Base-by-base conservation (phyloP, 768 basidiomycete species). In the Paxillus ammoniavirescens region DNA sequence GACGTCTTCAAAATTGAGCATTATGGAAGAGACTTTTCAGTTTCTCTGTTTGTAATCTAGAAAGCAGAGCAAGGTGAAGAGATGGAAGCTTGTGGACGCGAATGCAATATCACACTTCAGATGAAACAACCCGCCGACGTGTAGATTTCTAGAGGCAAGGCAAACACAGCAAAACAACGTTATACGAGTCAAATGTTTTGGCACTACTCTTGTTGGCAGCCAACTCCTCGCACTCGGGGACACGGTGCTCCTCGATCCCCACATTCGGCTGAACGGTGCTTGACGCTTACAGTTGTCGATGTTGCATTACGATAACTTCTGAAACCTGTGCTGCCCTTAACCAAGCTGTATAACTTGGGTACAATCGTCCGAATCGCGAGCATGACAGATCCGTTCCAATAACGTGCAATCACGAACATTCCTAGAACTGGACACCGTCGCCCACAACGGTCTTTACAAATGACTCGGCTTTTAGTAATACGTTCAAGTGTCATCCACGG, bases 1-100 rank as follows among this genome's bases (percentile, higher is more conserved):
- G 55, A 96, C 92, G 70, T 97, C 95, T 73, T 98, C 95, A 65
- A 96, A 95, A 72, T 90, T 91, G 65, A 87, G 71, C 86, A 88
- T 89, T 38, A 44, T 71, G 49, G 58, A 57, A 57, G 50, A 54
- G 18, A 49, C 53, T 45, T 50, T 49, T 55, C 57, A 63, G 61
- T 59, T 63, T 66, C 26, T 26, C 26, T 58, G 63, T 64, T 52
- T 59, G 72, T 68, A 26, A 55, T 53, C 52, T 23, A 37, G 56
- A 61, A 61, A 58, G 58, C 59, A 54, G 54, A 4, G 55, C 49
- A 49, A 50, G 73, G 67, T 75, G 71, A 75, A 72, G 72, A 74
- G 68, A 40, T 3, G 69, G 71, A 72, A 71, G 67, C 49, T 60
- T 59, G 57, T 35, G 5, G 13, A 33, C 12, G 31, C 31, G 63